Base-by-base conservation (phyloP, 2,329 filamentous ascomycete species). In the Fusarium chuoi region DNA sequence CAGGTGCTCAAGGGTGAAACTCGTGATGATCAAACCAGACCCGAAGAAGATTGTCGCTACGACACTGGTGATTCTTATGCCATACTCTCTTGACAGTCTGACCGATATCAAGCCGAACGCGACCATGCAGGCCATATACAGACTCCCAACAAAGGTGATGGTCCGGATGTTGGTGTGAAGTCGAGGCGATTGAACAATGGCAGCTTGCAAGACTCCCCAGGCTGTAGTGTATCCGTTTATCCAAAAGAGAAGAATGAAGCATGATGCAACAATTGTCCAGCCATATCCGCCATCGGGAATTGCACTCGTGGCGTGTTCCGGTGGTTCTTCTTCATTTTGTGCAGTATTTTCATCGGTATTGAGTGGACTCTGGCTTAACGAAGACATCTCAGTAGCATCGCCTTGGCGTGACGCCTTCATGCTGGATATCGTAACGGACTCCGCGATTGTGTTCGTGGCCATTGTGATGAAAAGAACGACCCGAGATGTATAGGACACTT, bases 241-340 rank as follows among this genome's bases (percentile, higher is more conserved):
- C 68, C 66, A 70, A 5, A 70, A 70, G 0, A 60, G 4, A 0
- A 59, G 28, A 42, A 22, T n/a, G 3, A 65, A 70, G 6, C 66
- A 70, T 0, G 38, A 45, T 2, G 39, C 41, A 10, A 70, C 48
- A 20, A 70, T 55, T 3, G 52, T 60, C 66, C 68, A 70, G 7
- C 68, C 68, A 8, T 70, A 70, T 1, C 60, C 68, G 1, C 66
- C 68, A 33, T 70, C 60, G 0, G 66, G 66, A 39, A 68, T 62
- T 6, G 42, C 63, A 7, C 24, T 62, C 3, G 36, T 68, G 5
- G 65, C 65, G 6, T 62, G 48, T 6, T 68, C 48, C 7, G 64
- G 64, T 12, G 59, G 30, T 5, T 67, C 49, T 18, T 67, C 39
- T 6, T 68, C 65, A 3, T 33, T 51, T 2, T n/a, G 3, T 2